Evolutionary conservation across 164 flowering plant genomes (phyloP).

Genomic region (Aristolochia contorta): DNA sequence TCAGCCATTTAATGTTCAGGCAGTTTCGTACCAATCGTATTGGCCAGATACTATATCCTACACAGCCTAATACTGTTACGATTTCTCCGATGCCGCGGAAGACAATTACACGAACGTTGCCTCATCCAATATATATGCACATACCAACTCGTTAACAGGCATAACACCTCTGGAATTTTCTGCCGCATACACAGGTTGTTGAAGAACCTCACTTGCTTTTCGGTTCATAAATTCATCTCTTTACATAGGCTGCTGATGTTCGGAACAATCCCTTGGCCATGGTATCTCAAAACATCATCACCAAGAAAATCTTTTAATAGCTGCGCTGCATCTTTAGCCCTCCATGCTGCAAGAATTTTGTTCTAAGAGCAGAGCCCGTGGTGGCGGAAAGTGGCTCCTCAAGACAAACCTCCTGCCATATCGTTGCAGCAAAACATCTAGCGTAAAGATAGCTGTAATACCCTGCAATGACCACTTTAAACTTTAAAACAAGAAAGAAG

Average conservation of each 20-base stretch:
- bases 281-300: slow-evolving; percentile 33
- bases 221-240: slow-evolving; percentile 34
- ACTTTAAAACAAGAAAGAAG: not conserved
- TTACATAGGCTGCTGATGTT: slow-evolving; percentile 44
- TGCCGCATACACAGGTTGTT: too few relatives aligned
- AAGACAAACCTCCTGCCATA: slow-evolving; percentile 69
- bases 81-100: too few relatives aligned
- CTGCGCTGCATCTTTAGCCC: slow-evolving; percentile 70
- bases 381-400: slow-evolving; percentile 75
- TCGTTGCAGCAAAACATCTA: slow-evolving; percentile 81
- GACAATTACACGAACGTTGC: too few relatives aligned
- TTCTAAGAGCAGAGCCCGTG: slow-evolving; percentile 65
- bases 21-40: too few relatives aligned
- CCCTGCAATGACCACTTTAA: slow-evolving; percentile 31
- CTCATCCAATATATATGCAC: too few relatives aligned
- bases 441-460: slow-evolving; percentile 95
- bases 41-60: too few relatives aligned
- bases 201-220: too few relatives aligned
- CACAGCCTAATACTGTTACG: too few relatives aligned
- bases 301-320: slow-evolving; percentile 66
- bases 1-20: too few relatives aligned
- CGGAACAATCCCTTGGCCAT: slow-evolving; percentile 58
- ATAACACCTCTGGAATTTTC: too few relatives aligned
- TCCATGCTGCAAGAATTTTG: slow-evolving; percentile 72
- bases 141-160: too few relatives aligned